These are phyloP conservation scores for Kwoniella europaea DNA, from an alignment of 768 basidiomycete species.

Conservation along the genomic window DNA sequence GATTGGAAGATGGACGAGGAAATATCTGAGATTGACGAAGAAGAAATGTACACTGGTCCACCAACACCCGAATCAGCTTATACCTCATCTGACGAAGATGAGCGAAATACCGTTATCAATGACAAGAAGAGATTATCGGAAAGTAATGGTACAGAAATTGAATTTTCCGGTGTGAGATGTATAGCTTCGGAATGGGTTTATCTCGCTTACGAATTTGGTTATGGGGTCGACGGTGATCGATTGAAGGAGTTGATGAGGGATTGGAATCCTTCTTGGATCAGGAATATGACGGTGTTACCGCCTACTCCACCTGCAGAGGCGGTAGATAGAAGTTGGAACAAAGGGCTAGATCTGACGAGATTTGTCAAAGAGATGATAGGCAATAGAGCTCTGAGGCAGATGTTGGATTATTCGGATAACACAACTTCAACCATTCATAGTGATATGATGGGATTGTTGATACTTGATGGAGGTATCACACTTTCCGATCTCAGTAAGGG, in stretches of 20 bases:
- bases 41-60: constrained; percentile 35
- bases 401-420: background rate
- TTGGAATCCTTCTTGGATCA: constrained; percentile 28
- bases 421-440: background rate
- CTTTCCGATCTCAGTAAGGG: constrained; percentile 13
- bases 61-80: constrained; percentile 37
- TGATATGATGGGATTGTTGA: background rate
- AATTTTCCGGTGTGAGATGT: constrained; percentile 24
- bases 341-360: constrained; percentile 19
- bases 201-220: constrained; percentile 8
- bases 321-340: background rate
- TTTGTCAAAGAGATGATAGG: constrained; percentile 27
- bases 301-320: constrained; percentile 8
- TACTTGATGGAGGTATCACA: background rate
- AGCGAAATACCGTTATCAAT: background rate
- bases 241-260: background rate
- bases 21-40: constrained; percentile 33
- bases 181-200: constrained; percentile 33
- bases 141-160: constrained; percentile 10
- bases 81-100: constrained; percentile 15
- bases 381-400: constrained; percentile 24
- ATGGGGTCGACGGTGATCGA: background rate
- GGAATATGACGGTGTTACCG: background rate
- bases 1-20: constrained; percentile 40
- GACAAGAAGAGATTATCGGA: background rate